Evolutionary conservation across 495 filamentous ascomycete genomes (phyloP).

Genomic region (Lepidopterella palustris): DNA sequence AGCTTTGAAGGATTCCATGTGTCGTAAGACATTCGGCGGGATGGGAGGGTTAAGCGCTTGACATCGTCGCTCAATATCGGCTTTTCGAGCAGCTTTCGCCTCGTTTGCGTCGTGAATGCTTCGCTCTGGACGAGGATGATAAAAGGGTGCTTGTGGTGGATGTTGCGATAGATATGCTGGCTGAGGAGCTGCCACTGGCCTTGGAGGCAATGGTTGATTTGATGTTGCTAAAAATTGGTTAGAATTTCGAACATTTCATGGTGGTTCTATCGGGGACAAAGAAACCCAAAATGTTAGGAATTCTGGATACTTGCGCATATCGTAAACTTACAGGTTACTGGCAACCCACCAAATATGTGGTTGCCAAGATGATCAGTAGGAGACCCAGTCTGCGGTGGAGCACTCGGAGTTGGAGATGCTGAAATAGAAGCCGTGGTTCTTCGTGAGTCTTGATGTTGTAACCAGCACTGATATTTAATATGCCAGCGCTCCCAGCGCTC

Average conservation of each 20-base stretch:
- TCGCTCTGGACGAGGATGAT: constrained; percentile 32
- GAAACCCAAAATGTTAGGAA: too few relatives aligned
- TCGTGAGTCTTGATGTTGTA: constrained; percentile 14
- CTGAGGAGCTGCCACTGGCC: constrained; percentile 14
- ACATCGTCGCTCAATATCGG: constrained; percentile 64
- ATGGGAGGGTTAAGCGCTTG: constrained; percentile 56
- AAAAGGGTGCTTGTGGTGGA: not conserved
- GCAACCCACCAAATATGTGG: not conserved
- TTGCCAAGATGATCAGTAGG: constrained; percentile 2
- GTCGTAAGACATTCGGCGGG: constrained; percentile 48
- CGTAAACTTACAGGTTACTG: not conserved
- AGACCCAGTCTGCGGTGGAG: constrained; percentile 1
- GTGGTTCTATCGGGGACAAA: too few relatives aligned
- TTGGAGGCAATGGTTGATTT: not conserved
- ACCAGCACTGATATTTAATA: constrained; percentile 30
- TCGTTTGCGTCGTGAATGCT: constrained; percentile 45
- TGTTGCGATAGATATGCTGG: constrained; percentile 10
- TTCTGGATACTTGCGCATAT: not conserved
- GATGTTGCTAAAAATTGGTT: not conserved
- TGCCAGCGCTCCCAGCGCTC: constrained; percentile 69
- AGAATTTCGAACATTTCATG: not conserved
- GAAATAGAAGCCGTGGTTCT: constrained; percentile 39
- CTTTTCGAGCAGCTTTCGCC: constrained; percentile 52
- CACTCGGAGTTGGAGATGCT: constrained; percentile 31
- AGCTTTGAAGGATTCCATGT: constrained; percentile 64